Percentiles rank a stretch among this genome's conserved stretches.
These are phyloP conservation scores for Prinsepia uniflora DNA, from an alignment of 306 rosid species.

Conservation along the genomic window DNA sequence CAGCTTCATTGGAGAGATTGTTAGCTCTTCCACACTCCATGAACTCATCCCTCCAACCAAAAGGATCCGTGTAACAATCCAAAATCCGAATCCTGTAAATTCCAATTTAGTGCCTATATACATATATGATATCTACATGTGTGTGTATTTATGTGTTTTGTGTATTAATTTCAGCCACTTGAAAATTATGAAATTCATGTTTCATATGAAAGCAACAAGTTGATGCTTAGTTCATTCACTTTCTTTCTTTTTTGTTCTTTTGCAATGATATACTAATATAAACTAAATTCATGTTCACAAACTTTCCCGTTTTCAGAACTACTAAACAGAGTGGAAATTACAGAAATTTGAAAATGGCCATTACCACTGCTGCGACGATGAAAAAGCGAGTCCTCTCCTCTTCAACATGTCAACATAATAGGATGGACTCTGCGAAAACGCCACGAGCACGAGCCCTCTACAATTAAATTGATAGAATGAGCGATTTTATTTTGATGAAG, in stretches of 20 bases:
- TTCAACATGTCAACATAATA: conserved; percentile 52
- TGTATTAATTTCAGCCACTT: background rate
- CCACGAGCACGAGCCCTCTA: conserved; percentile 70
- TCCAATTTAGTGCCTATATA: conserved; percentile 2
- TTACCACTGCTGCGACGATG: conserved; percentile 59
- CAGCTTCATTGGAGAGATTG: conserved; percentile 35
- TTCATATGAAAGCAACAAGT: background rate
- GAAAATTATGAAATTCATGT: too few relatives aligned
- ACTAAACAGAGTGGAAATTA: background rate
- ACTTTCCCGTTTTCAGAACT: background rate
- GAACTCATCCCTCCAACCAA: conserved; percentile 75
- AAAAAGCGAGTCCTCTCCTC: conserved; percentile 42
- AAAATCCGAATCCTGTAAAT: conserved; percentile 70
- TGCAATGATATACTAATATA: background rate
- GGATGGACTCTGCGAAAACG: conserved; percentile 65
- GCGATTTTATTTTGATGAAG: background rate
- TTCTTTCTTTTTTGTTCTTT: too few relatives aligned
- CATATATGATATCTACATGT: background rate
- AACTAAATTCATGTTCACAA: background rate
- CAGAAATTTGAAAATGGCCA: conserved; percentile 19
- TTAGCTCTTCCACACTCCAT: conserved; percentile 32
- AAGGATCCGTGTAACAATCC: conserved; percentile 97
- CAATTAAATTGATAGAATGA: conserved; percentile 1
- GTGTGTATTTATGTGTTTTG: background rate
- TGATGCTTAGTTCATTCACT: background rate